These are phyloP conservation scores for Kwoniella dejecticola DNA, from an alignment of 768 basidiomycete genomes.

Conservation along the genomic window DNA sequence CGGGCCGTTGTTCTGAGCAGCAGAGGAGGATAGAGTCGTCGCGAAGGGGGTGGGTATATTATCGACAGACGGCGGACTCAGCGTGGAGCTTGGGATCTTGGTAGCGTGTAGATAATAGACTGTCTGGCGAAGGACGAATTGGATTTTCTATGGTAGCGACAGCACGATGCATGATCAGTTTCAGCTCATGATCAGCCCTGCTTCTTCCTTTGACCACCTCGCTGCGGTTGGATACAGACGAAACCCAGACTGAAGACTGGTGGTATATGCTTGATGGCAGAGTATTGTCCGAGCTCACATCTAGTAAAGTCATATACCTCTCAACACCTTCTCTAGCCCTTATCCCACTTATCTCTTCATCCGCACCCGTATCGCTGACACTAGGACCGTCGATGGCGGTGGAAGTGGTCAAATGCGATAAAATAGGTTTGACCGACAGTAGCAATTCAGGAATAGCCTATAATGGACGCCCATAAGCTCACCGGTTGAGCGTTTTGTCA, in stretches of 20 bases:
- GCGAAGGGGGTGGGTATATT: slow-evolving; percentile 47
- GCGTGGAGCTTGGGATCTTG: slow-evolving; percentile 24
- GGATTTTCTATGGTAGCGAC: slow-evolving; percentile 49
- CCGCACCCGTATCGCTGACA: neutral
- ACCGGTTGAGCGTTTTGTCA: no score
- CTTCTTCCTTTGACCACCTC: no score
- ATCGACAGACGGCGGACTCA: slow-evolving; percentile 30
- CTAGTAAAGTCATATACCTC: slow-evolving; percentile 37
- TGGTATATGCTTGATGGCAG: neutral
- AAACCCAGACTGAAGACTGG: neutral
- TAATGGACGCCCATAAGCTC: no score
- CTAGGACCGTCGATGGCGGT: neutral
- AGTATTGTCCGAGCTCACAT: slow-evolving; percentile 29
- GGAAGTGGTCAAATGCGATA: slow-evolving; percentile 29
- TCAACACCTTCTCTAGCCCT: slow-evolving; percentile 33
- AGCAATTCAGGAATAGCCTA: slow-evolving; percentile 45
- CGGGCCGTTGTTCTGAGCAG: neutral
- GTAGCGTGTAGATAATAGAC: slow-evolving; percentile 49
- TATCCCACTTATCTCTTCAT: slow-evolving; percentile 30
- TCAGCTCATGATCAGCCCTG: no score
- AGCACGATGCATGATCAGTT: no score
- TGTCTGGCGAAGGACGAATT: slow-evolving; percentile 50
- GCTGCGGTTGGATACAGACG: no score
- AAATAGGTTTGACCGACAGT: slow-evolving; percentile 38
- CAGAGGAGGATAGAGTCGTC: slow-evolving; percentile 23